Evolutionary conservation across 2,329 filamentous ascomycete species (phyloP).

Genomic region (Tolypocladium nubicola): DNA sequence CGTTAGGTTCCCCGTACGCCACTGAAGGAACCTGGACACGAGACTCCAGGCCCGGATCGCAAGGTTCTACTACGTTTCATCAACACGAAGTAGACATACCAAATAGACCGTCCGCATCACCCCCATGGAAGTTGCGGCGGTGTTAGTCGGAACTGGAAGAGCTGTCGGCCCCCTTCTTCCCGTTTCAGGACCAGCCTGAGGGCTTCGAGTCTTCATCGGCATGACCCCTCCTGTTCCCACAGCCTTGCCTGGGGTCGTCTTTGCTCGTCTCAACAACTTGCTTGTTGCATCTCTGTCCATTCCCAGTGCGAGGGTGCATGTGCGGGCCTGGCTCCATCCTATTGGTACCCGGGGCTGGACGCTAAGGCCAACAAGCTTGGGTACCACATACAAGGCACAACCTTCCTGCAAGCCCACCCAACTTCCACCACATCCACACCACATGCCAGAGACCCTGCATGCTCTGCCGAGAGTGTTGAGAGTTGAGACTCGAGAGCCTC

Average conservation of each 20-base stretch:
- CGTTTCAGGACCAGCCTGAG: background rate
- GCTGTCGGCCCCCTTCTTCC: background rate
- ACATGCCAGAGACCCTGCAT: background rate
- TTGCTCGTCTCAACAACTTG: background rate
- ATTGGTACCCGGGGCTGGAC: constrained; percentile 2
- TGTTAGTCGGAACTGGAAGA: no score
- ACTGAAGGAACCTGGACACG: no score
- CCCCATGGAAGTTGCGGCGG: no score
- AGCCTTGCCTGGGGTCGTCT: background rate
- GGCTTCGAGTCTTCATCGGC: background rate
- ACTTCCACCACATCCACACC: background rate
- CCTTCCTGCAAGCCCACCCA: no score
- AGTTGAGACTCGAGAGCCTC: background rate
- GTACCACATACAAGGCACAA: background rate
- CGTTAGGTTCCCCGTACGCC: no score
- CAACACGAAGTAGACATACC: no score
- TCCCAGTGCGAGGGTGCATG: constrained; percentile 2
- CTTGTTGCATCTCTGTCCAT: background rate
- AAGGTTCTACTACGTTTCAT: no score
- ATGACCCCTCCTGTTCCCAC: background rate
- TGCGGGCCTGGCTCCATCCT: constrained; percentile 2
- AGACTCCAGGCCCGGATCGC: no score
- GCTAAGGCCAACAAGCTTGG: no score
- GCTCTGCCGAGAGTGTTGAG: background rate
- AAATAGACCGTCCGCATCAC: no score